Evolutionary conservation across 371 early-diverging fungal genomes (phyloP).

Genomic region (Mucor piriformis): DNA sequence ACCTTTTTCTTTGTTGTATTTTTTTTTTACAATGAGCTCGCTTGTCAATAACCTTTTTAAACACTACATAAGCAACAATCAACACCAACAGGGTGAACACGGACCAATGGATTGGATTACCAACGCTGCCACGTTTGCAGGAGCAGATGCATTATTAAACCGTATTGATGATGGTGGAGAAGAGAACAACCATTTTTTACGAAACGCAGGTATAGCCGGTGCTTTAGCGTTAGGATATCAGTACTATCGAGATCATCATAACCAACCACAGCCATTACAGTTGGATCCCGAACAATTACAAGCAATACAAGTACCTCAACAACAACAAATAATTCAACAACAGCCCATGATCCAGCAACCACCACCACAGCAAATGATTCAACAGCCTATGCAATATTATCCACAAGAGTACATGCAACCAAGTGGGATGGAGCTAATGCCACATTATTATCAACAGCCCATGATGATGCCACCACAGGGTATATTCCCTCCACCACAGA

Average conservation of each 20-base stretch:
- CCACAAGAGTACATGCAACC: neutral
- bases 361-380: neutral
- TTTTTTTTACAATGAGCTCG: conserved; percentile 7
- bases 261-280: conserved; percentile 9
- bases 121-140: conserved; percentile 25
- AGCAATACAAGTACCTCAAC: conserved; percentile 4
- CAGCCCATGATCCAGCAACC: neutral
- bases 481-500: neutral
- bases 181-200: conserved; percentile 19
- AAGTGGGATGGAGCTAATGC: neutral
- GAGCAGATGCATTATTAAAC: conserved; percentile 23
- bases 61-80: conserved; percentile 12
- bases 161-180: conserved; percentile 12
- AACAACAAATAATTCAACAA: neutral
- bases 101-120: conserved; percentile 23
- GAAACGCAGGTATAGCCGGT: conserved; percentile 29
- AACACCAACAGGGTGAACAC: neutral
- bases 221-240: conserved; percentile 28
- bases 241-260: conserved; percentile 19
- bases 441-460: neutral
- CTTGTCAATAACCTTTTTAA: conserved; percentile 15
- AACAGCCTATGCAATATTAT: neutral
- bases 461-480: neutral
- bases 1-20: neutral
- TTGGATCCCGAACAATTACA: conserved; percentile 9